A percentile compares a stretch with the other conserved stretches of the same genome.
phyloP scores from a whole-genome alignment of 2,329 filamentous ascomycete genomes.

The Knoxdaviesia proteae region DNA sequence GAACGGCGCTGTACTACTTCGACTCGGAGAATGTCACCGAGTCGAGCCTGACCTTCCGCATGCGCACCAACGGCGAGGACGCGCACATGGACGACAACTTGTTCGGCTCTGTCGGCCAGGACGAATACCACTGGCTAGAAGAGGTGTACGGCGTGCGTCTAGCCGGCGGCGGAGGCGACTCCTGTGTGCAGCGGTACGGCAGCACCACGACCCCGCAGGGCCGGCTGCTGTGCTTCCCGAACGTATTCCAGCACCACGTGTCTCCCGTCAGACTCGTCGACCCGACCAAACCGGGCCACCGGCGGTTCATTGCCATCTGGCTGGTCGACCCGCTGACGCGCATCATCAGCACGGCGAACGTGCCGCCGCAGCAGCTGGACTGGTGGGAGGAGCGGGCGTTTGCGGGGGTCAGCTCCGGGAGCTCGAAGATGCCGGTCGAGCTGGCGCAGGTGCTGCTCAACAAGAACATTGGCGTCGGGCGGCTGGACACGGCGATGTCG shows the following conservation, averaged over 20 bases:
- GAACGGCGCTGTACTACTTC: constrained; percentile 10
- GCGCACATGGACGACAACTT: neutral
- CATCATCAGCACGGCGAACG: constrained; percentile 13
- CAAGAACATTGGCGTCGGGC: no score
- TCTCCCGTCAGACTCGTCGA: constrained; percentile 25
- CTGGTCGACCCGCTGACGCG: constrained; percentile 27
- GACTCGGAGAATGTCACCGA: constrained; percentile 15
- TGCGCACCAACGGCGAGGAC: constrained; percentile 1
- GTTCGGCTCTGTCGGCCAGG: neutral
- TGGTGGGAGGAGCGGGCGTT: constrained; percentile 9
- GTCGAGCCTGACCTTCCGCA: constrained; percentile 9
- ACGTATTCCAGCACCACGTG: constrained; percentile 21
- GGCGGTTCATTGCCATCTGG: constrained; percentile 30
- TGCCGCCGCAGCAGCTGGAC: constrained; percentile 12
- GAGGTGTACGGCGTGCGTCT: constrained; percentile 4
- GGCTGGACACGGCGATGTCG: no score
- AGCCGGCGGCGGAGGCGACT: constrained; percentile 7
- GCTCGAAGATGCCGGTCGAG: no score
- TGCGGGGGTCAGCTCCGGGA: no score
- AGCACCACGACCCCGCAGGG: constrained; percentile 8
- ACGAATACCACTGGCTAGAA: constrained; percentile 4
- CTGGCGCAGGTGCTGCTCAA: no score
- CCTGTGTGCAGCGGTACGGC: constrained; percentile 7
- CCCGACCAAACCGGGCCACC: constrained; percentile 23
- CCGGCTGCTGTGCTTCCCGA: constrained; percentile 9